Evolutionary conservation across 495 filamentous ascomycete species (phyloP).

Genomic region (Symbiotaphrina buchneri): DNA sequence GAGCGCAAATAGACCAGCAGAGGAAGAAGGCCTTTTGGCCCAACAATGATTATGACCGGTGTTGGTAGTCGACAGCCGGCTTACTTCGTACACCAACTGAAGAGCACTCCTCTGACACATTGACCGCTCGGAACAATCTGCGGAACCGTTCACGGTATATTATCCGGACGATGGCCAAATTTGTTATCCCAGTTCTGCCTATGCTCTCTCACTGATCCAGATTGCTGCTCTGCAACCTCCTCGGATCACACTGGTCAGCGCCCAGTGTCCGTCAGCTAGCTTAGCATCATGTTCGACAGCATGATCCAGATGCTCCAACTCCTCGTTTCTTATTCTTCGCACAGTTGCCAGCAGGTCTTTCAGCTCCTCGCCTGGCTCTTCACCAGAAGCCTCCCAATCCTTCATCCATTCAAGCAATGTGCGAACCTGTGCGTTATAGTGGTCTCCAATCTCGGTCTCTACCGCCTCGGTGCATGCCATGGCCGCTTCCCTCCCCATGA

Average conservation of each 20-base stretch:
- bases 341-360: slow-evolving; percentile 48
- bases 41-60: no score
- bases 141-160: no score
- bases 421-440: slow-evolving; percentile 86
- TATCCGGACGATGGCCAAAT: no score
- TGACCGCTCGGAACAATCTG: no score
- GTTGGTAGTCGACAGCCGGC: no score
- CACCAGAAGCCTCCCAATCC: slow-evolving; percentile 35
- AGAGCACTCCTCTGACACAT: no score
- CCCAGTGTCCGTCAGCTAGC: slow-evolving; percentile 66
- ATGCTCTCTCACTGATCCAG: slow-evolving; percentile 76
- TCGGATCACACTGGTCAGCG: slow-evolving; percentile 73
- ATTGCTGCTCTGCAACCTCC: slow-evolving; percentile 79
- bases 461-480: slow-evolving; percentile 99
- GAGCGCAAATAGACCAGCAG: no score
- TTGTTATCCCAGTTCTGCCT: slow-evolving; percentile 9
- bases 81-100: no score
- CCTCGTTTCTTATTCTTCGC: slow-evolving; percentile 78
- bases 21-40: no score
- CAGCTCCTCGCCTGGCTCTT: slow-evolving; percentile 61
- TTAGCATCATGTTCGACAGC: slow-evolving; percentile 83
- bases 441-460: slow-evolving; percentile 89
- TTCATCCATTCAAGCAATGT: slow-evolving; percentile 59
- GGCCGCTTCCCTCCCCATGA: slow-evolving; percentile 82
- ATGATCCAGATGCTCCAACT: slow-evolving; percentile 80